Evolutionary conservation across 768 basidiomycete species (phyloP), one percentile per base, ranked within the genome.

Genomic region (Collybia sordida): DNA sequence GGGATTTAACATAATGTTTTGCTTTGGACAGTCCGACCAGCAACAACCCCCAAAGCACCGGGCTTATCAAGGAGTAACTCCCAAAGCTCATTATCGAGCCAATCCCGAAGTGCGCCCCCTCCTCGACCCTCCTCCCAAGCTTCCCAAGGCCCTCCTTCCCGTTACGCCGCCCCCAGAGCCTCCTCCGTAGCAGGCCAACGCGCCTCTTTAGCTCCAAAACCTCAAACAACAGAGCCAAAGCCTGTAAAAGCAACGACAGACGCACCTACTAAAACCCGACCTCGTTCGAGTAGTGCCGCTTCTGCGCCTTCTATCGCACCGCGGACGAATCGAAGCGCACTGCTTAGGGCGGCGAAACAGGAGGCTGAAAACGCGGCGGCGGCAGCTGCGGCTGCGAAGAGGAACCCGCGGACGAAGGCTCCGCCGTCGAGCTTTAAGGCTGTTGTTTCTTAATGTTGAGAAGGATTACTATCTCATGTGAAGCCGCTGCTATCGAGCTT

Each of bases 271-370:
- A 51, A 68, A 27, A 11, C 49, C 28, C 62, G 71, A 40, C 77
- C 79, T 3, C 82, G 85, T 17, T 81, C 77, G 3, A 81, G 79
- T 60, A 85, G 84, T 58, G 61, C 80, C 52, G 58, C 75, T 38
- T 71, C 69, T 44, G 72, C 75, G 1, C 88, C 90, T 1, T 72
- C 75, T 3, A 88, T 91, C 51, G 64, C 66, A 7, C 91, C 90
- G 6, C 75, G 87, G 47, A 79, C 73, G 53, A 93, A 93, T 66
- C 83, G 78, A 64, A 90, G 85, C 57, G 89, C 91, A 2, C 68
- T 81, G 5, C 64, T 93, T 47, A 75, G 90, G 19, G 80, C 75
- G 9, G 85, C 84, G 53, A 90, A 90, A 72, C 74, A 80, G 69
- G 85, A 79, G 51, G 73, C 72, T 25, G 78, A 79, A 59, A 67